phyloP scores from a whole-genome alignment of 1,284 basidiomycete genomes.

The Ganoderma leucocontextum region DNA sequence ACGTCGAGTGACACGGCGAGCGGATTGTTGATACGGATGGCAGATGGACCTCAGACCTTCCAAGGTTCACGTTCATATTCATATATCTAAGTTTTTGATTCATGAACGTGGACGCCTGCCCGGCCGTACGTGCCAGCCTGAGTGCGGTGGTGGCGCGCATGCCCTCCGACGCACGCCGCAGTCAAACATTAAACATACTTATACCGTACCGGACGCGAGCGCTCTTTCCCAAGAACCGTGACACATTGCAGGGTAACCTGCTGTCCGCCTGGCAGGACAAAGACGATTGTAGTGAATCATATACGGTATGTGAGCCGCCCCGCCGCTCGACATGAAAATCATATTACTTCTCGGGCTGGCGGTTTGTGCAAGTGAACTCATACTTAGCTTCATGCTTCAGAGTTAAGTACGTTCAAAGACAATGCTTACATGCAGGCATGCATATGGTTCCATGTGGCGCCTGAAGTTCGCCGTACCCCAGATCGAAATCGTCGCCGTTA shows the following conservation, averaged over 20 bases:
- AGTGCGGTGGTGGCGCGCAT: too few relatives aligned
- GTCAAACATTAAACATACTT: background rate
- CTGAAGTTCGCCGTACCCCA: background rate
- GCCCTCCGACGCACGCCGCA: too few relatives aligned
- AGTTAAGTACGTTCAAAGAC: background rate
- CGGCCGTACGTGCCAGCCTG: too few relatives aligned
- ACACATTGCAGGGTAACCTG: background rate
- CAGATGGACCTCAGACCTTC: background rate
- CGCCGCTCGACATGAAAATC: background rate
- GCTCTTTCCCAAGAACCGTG: background rate
- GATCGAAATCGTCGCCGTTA: conserved; percentile 1
- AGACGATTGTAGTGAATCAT: background rate
- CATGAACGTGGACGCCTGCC: background rate
- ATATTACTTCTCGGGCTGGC: background rate
- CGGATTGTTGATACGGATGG: background rate
- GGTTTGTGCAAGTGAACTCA: background rate
- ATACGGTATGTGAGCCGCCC: background rate
- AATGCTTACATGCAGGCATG: background rate
- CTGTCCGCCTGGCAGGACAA: background rate
- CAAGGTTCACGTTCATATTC: background rate
- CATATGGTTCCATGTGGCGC: background rate
- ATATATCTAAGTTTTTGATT: background rate
- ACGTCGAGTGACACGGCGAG: background rate
- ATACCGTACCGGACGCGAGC: too few relatives aligned
- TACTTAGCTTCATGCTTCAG: background rate